A percentile compares a stretch with the other conserved stretches of the same genome.
Evolutionary conservation across 305 asterid species (phyloP).

Genomic region (Fraxinus sp.): DNA sequence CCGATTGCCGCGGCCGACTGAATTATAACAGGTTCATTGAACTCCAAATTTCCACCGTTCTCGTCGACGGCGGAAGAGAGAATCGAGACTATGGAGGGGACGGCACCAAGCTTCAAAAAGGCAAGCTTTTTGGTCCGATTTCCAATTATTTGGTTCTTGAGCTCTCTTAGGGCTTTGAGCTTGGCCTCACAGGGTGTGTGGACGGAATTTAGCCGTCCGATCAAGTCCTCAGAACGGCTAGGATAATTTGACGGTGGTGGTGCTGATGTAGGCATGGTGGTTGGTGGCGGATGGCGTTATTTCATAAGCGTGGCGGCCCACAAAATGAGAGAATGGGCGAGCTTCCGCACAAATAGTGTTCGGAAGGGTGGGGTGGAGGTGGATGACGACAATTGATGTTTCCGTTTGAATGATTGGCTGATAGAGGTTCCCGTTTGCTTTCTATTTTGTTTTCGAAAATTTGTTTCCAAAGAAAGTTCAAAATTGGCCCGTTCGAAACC

Average conservation of each 20-base stretch:
- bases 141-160: slow-evolving; percentile 95
- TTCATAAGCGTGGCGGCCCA: neutral
- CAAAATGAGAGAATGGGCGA: neutral
- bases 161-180: slow-evolving; percentile 76
- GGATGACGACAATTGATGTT: neutral
- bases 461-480: neutral
- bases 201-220: slow-evolving; percentile 52
- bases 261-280: slow-evolving; percentile 57
- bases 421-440: neutral
- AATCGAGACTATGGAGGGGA: slow-evolving; percentile 61
- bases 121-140: slow-evolving; percentile 84
- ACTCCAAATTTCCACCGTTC: slow-evolving; percentile 29
- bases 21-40: slow-evolving; percentile 54
- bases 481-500: neutral
- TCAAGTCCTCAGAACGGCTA: slow-evolving; percentile 68
- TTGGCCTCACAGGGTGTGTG: slow-evolving; percentile 45
- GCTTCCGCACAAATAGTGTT: neutral
- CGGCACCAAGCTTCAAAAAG: slow-evolving; percentile 86
- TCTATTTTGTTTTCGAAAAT: neutral
- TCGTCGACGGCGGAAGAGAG: slow-evolving; percentile 47
- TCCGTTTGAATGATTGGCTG: neutral
- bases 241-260: slow-evolving; percentile 39
- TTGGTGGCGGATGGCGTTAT: slow-evolving; percentile 1
- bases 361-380: neutral
- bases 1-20: slow-evolving; percentile 89